A percentile compares a stretch with the other conserved stretches of the same genome.
These are phyloP conservation scores for Colletotrichum endophyticum DNA, from an alignment of 2,329 filamentous ascomycete genomes.

Conservation along the genomic window DNA sequence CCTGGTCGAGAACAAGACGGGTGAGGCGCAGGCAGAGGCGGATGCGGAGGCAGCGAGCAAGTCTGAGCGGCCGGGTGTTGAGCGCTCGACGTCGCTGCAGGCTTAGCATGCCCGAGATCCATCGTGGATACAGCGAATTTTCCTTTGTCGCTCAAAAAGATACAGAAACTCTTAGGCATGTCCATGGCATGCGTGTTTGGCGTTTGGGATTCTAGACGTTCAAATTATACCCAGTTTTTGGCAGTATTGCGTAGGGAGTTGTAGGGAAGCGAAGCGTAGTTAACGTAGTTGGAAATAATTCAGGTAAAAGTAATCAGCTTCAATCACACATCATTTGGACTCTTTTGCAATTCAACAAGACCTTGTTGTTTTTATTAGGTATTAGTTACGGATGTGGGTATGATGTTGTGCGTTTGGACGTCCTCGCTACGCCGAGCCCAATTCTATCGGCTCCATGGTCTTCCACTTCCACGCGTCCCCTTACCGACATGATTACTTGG, in stretches of 20 bases:
- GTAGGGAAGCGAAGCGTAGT: background rate
- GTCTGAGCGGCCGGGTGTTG: background rate
- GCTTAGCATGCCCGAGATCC: background rate
- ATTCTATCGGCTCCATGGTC: background rate
- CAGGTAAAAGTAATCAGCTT: background rate
- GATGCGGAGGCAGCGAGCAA: background rate
- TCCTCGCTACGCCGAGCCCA: background rate
- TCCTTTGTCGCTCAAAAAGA: background rate
- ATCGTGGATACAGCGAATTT: background rate
- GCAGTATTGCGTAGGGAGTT: background rate
- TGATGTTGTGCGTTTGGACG: background rate
- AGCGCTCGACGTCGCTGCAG: constrained; percentile 1
- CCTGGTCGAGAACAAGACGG: background rate
- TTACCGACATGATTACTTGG: background rate
- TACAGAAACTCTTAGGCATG: background rate
- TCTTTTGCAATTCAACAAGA: background rate
- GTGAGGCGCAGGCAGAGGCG: background rate
- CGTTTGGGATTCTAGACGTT: background rate
- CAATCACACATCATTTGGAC: background rate
- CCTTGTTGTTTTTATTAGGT: background rate
- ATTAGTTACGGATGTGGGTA: background rate
- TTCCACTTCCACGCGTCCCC: background rate
- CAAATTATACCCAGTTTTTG: constrained; percentile 2
- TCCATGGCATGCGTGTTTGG: background rate
- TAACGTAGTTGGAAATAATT: background rate